phyloP scores from a whole-genome alignment of 352 stramenopile species.

The Globisporangium polare region DNA sequence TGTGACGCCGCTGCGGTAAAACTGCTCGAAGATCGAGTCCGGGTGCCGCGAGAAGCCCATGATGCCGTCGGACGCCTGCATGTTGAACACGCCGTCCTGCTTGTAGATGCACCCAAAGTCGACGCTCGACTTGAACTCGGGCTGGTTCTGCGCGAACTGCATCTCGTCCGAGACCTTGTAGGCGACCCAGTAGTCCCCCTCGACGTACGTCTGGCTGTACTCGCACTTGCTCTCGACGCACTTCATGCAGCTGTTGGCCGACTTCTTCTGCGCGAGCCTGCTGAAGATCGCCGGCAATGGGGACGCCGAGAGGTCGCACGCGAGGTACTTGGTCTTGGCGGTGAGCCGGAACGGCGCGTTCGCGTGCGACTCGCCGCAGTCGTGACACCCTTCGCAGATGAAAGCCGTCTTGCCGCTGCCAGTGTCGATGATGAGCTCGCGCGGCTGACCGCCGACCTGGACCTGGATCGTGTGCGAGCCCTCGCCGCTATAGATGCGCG shows the following conservation, averaged over 20 bases:
- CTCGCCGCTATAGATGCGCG: conserved; percentile 29
- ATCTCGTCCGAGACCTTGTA: conserved; percentile 86
- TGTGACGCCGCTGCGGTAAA: conserved; percentile 81
- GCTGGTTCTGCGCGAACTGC: conserved; percentile 25
- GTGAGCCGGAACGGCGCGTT: conserved; percentile 73
- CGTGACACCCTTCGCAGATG: conserved; percentile 86
- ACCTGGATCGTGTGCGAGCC: conserved; percentile 77
- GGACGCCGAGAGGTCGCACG: conserved; percentile 34
- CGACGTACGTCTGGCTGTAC: conserved; percentile 92
- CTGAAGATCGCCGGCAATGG: conserved; percentile 1
- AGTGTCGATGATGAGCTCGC: conserved; percentile 95
- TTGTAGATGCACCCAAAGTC: conserved; percentile 94
- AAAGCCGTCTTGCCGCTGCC: conserved; percentile 95
- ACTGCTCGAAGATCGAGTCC: conserved; percentile 91
- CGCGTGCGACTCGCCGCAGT: conserved; percentile 85
- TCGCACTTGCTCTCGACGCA: conserved; percentile 66
- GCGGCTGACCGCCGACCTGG: conserved; percentile 50
- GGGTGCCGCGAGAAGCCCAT: conserved; percentile 93
- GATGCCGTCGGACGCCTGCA: conserved; percentile 94
- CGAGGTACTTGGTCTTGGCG: conserved; percentile 38
- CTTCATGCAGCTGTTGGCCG: conserved; percentile 20
- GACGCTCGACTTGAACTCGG: conserved; percentile 40
- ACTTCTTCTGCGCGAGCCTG: conserved; percentile 24
- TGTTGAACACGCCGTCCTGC: conserved; percentile 89
- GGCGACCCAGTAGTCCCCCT: conserved; percentile 91